Evolutionary conservation across 805 yeast species (phyloP).

Genomic region (Ascoidea tarda): DNA sequence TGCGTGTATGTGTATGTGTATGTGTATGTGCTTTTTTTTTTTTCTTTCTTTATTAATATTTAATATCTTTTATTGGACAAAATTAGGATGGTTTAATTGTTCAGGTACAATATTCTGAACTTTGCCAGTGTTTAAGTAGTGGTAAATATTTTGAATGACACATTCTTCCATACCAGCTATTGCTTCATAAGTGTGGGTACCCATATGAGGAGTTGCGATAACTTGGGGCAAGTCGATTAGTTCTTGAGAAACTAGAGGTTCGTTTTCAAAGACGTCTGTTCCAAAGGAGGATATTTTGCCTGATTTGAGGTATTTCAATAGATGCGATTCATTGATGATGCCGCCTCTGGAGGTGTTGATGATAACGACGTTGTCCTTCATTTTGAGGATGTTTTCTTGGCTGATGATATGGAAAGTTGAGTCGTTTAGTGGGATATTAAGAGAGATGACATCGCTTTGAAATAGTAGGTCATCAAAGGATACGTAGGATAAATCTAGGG

Average conservation of each 20-base stretch:
- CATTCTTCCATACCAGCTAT: conserved; percentile 25
- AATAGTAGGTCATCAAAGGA: conserved; percentile 32
- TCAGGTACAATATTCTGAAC: conserved; percentile 42
- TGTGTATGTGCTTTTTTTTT: too few species aligned
- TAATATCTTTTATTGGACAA: too few species aligned
- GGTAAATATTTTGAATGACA: conserved; percentile 25
- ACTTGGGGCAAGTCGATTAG: conserved; percentile 29
- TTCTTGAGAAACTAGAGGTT: conserved; percentile 37
- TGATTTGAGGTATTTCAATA: conserved; percentile 28
- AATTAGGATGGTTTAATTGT: conserved; percentile 14
- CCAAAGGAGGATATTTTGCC: conserved; percentile 42
- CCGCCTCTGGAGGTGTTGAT: conserved; percentile 53
- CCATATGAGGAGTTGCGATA: conserved; percentile 44
- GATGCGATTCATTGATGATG: conserved; percentile 37
- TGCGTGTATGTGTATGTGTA: too few species aligned
- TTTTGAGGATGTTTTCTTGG: conserved; percentile 26
- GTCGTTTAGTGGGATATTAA: conserved; percentile 39
- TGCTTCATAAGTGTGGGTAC: conserved; percentile 26
- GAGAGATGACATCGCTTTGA: conserved; percentile 31
- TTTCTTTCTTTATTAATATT: too few species aligned
- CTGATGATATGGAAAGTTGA: conserved; percentile 35
- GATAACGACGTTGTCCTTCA: conserved; percentile 39
- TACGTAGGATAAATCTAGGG: conserved; percentile 14
- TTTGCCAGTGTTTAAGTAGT: conserved; percentile 28
- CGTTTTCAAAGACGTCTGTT: conserved; percentile 45